phyloP scores from a whole-genome alignment of 2,329 filamentous ascomycete species.

The Diaporthe australafricana region DNA sequence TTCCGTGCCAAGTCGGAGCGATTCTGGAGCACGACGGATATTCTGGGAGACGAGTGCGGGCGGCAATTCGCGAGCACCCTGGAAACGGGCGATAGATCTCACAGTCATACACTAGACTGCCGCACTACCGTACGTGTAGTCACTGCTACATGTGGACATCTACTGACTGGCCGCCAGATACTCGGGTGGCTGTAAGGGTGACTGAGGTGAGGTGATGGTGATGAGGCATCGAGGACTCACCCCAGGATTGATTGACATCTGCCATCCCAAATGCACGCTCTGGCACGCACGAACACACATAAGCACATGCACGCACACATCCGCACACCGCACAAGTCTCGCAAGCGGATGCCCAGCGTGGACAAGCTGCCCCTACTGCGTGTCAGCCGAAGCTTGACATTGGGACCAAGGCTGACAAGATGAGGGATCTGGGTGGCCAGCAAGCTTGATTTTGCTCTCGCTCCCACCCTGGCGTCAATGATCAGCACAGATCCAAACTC shows the following conservation, averaged over 20 bases:
- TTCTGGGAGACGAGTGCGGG: constrained; percentile 5
- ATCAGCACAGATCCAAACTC: constrained; percentile 13
- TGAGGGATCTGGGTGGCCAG: background rate
- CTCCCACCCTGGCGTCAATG: constrained; percentile 8
- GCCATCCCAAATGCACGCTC: constrained; percentile 19
- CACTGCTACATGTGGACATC: background rate
- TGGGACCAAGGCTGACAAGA: constrained; percentile 1
- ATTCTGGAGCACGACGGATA: constrained; percentile 21
- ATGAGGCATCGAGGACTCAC: constrained; percentile 9
- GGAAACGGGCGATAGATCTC: background rate
- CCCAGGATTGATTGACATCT: background rate
- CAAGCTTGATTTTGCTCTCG: background rate
- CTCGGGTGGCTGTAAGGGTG: background rate
- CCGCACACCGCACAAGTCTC: background rate
- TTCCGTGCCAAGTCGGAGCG: constrained; percentile 5
- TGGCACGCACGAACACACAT: background rate
- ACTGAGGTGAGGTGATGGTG: background rate
- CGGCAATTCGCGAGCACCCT: constrained; percentile 15
- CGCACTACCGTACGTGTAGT: background rate
- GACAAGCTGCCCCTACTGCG: constrained; percentile 12
- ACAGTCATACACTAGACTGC: background rate
- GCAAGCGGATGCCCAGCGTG: constrained; percentile 21
- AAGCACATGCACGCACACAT: background rate
- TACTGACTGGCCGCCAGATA: background rate
- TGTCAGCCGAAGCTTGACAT: constrained; percentile 23